Evolutionary conservation across 1,284 basidiomycete species (phyloP).

Genomic region (Sanghuangporus weigelae): DNA sequence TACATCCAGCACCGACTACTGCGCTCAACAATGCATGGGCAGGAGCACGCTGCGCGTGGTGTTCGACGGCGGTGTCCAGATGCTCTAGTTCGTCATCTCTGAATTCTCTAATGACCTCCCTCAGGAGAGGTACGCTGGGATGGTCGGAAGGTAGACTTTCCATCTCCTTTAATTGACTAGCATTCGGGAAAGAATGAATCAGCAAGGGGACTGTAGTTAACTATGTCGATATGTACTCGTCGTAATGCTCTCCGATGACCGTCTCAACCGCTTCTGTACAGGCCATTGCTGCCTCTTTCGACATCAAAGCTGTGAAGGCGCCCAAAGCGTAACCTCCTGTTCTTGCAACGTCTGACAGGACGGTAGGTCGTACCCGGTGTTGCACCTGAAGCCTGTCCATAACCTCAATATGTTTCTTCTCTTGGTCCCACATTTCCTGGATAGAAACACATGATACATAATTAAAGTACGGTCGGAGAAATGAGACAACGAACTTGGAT

Average conservation of each 20-base stretch:
- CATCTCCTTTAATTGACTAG: slow-evolving; percentile 72
- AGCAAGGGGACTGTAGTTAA: neutral
- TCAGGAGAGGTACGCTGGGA: slow-evolving; percentile 76
- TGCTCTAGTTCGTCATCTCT: slow-evolving; percentile 95
- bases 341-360: slow-evolving; percentile 81
- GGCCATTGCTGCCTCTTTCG: slow-evolving; percentile 95
- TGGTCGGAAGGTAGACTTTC: slow-evolving; percentile 58
- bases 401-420: slow-evolving; percentile 86
- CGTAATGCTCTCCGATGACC: slow-evolving; percentile 96
- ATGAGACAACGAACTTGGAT: slow-evolving; percentile 59
- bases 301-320: slow-evolving; percentile 80
- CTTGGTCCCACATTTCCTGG: slow-evolving; percentile 96
- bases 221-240: slow-evolving; percentile 67
- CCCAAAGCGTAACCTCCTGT: slow-evolving; percentile 84
- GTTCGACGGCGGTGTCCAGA: slow-evolving; percentile 86
- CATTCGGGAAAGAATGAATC: neutral
- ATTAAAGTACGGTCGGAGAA: neutral
- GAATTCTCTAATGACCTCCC: slow-evolving; percentile 78
- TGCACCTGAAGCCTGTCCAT: slow-evolving; percentile 83
- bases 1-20: slow-evolving; percentile 82
- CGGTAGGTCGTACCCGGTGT: slow-evolving; percentile 80
- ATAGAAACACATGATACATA: neutral
- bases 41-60: slow-evolving; percentile 87
- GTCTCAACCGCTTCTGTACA: slow-evolving; percentile 98
- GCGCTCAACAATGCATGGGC: slow-evolving; percentile 88